phyloP scores from a whole-genome alignment of 2,329 filamentous ascomycete species.

The Paramyrothecium sp. region DNA sequence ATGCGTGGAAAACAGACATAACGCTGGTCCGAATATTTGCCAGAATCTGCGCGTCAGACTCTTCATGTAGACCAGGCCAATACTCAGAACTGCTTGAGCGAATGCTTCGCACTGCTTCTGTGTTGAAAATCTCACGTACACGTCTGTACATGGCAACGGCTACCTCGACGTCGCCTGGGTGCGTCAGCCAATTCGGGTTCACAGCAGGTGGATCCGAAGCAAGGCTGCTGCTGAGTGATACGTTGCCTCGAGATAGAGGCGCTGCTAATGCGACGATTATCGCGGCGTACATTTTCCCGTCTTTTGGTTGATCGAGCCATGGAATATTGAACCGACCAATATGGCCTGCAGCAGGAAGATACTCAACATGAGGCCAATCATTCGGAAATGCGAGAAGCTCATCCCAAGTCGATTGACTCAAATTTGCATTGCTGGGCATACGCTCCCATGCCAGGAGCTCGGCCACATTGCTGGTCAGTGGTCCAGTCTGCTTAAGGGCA shows the following conservation, averaged over 20 bases:
- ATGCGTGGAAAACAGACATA: slow-evolving; percentile 5
- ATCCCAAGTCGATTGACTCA: slow-evolving; percentile 12
- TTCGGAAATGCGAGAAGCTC: slow-evolving; percentile 9
- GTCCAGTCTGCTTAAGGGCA: slow-evolving; percentile 10
- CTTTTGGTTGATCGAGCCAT: slow-evolving; percentile 13
- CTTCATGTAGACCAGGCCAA: not conserved
- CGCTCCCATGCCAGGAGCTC: slow-evolving; percentile 23
- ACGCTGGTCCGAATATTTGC: not conserved
- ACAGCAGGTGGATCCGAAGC: slow-evolving; percentile 36
- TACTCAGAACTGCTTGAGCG: not conserved
- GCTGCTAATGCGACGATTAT: slow-evolving; percentile 24
- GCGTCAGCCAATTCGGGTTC: slow-evolving; percentile 42
- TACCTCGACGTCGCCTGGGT: slow-evolving; percentile 40
- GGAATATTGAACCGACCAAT: slow-evolving; percentile 15
- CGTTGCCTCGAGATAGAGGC: slow-evolving; percentile 35
- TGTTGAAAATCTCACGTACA: slow-evolving; percentile 27
- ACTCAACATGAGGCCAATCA: slow-evolving; percentile 17
- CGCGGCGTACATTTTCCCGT: slow-evolving; percentile 10
- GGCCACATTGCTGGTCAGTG: slow-evolving; percentile 18
- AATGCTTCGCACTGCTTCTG: not conserved
- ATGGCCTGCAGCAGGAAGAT: slow-evolving; percentile 16
- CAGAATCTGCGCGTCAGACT: slow-evolving; percentile 2
- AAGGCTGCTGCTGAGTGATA: slow-evolving; percentile 33
- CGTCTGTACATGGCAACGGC: slow-evolving; percentile 41
- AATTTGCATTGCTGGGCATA: slow-evolving; percentile 14